These are phyloP conservation scores for Logfia minima DNA, from an alignment of 129 eudicot species.

Conservation along the genomic window DNA sequence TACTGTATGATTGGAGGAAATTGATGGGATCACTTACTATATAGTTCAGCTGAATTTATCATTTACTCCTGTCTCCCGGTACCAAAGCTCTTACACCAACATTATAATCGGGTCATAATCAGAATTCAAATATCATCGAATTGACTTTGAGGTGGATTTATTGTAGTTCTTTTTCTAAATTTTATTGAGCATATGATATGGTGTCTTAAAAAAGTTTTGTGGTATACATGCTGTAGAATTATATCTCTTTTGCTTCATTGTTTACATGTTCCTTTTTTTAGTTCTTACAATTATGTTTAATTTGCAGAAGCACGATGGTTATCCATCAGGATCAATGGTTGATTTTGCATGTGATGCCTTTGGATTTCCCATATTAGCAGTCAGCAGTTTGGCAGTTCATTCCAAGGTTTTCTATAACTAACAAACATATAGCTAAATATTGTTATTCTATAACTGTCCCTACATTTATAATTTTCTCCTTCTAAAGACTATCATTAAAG, in stretches of 20 bases:
- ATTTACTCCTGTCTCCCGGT: not conserved
- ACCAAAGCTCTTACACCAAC: not conserved
- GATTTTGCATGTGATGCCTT: conserved; percentile 92
- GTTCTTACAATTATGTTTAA: conserved; percentile 6
- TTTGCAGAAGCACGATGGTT: conserved; percentile 76
- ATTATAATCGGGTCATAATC: not conserved
- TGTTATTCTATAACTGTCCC: not conserved
- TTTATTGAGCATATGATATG: not conserved
- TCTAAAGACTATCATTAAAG: conserved; percentile 20
- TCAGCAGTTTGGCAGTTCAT: conserved; percentile 96
- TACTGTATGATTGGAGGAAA: too few species aligned
- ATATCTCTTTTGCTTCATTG: not conserved
- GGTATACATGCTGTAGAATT: conserved; percentile 4
- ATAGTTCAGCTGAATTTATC: not conserved
- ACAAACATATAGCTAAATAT: conserved; percentile 3
- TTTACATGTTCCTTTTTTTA: not conserved
- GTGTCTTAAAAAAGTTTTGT: not conserved
- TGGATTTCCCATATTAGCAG: conserved; percentile 87
- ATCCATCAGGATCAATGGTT: conserved; percentile 96
- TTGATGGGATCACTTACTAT: too few species aligned
- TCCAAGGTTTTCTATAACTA: conserved; percentile 60
- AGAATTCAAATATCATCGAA: not conserved
- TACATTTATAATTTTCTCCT: not conserved
- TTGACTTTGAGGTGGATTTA: not conserved
- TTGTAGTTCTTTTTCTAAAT: not conserved